phyloP scores from a whole-genome alignment of 768 basidiomycete species.

The Cystofilobasidium ferigula region DNA sequence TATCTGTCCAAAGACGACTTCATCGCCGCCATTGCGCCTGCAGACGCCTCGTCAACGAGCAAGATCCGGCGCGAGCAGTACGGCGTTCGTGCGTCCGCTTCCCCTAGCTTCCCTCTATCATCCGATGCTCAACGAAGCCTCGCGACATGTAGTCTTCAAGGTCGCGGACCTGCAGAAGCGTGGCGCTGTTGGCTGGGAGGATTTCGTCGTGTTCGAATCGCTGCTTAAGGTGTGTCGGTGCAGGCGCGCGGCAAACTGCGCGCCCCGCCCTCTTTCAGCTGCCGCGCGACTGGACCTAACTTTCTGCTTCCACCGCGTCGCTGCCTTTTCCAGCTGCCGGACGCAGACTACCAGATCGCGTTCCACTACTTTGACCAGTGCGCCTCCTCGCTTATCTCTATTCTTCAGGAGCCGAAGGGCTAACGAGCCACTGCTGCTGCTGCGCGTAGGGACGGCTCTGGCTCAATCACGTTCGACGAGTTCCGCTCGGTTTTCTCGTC shows the following conservation, averaged over 20 bases:
- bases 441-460: slow-evolving; percentile 65
- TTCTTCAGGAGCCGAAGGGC: neutral
- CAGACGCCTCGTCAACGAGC: slow-evolving; percentile 54
- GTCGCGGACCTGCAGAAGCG: slow-evolving; percentile 35
- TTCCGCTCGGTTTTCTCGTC: slow-evolving; percentile 84
- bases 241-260: neutral
- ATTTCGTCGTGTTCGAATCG: slow-evolving; percentile 91
- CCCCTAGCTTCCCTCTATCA: neutral
- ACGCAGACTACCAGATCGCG: slow-evolving; percentile 94
- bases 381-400: slow-evolving; percentile 36
- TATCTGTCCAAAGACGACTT: slow-evolving; percentile 79
- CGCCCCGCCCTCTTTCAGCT: neutral
- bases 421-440: slow-evolving; percentile 16
- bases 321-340: slow-evolving; percentile 48
- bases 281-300: neutral
- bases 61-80: slow-evolving; percentile 83
- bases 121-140: neutral
- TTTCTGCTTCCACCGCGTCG: neutral
- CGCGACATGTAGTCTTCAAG: slow-evolving; percentile 33
- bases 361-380: slow-evolving; percentile 94
- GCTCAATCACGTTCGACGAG: slow-evolving; percentile 82
- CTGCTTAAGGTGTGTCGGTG: slow-evolving; percentile 18
- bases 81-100: slow-evolving; percentile 54
- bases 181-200: slow-evolving; percentile 58
- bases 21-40: slow-evolving; percentile 87